These are phyloP conservation scores for Paramecium caudatum DNA, from an alignment of 73 alveolate genomes.

Conservation along the genomic window DNA sequence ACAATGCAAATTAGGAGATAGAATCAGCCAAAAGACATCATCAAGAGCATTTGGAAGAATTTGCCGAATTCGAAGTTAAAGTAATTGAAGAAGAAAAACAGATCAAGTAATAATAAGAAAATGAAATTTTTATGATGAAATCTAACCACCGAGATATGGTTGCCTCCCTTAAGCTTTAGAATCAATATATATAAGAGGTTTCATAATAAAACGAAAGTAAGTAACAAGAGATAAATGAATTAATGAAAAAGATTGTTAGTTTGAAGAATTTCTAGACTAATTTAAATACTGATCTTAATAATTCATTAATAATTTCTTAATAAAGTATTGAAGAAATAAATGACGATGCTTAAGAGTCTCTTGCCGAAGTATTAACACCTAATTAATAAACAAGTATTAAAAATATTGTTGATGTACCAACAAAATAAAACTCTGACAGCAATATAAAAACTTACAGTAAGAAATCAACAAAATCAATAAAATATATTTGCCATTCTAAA, in stretches of 20 bases:
- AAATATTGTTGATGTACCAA: too few relatives aligned
- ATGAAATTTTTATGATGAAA: neutral
- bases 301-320: too few relatives aligned
- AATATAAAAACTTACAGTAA: too few relatives aligned
- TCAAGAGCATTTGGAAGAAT: neutral
- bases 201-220: neutral
- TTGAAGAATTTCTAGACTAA: too few relatives aligned
- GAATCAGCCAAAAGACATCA: neutral
- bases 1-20: neutral
- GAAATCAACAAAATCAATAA: too few relatives aligned
- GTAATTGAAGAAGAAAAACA: neutral
- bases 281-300: too few relatives aligned
- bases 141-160: neutral
- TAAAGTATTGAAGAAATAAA: too few relatives aligned
- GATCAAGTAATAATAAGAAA: neutral
- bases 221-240: conserved; percentile 10
- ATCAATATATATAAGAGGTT: neutral
- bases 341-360: too few relatives aligned
- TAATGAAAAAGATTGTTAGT: too few relatives aligned
- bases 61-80: neutral
- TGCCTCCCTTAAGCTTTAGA: neutral
- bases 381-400: too few relatives aligned
- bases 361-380: too few relatives aligned
- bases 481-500: conserved; percentile 46
- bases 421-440: too few relatives aligned